Conservation (phyloP, 1,139 yeast species). For the Hemisphaericaspora subhashii region DNA sequence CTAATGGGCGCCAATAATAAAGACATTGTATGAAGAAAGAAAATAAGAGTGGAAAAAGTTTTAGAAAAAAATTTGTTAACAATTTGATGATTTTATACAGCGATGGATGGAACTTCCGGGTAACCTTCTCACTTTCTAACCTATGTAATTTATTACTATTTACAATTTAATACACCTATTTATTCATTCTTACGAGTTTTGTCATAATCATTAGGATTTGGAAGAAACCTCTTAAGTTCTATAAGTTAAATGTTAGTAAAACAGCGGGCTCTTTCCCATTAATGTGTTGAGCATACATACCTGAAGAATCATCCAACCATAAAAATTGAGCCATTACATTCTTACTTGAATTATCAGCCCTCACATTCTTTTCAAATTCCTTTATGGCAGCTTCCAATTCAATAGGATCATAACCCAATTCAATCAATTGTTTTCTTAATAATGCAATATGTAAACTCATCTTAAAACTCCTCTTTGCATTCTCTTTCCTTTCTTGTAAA, state of each 20-base stretch:
- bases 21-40: constrained; percentile 66
- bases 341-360: constrained; percentile 53
- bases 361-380: constrained; percentile 57
- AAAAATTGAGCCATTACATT: constrained; percentile 55
- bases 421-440: constrained; percentile 56
- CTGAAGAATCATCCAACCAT: constrained; percentile 57
- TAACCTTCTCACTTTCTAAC: constrained; percentile 18
- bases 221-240: constrained; percentile 50
- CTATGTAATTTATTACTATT: too few relatives aligned
- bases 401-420: constrained; percentile 53
- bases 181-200: constrained; percentile 21
- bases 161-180: neutral
- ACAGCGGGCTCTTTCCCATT: neutral
- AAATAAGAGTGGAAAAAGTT: constrained; percentile 26
- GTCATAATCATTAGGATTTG: constrained; percentile 62
- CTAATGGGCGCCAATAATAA: constrained; percentile 86
- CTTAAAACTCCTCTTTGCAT: constrained; percentile 53
- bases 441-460: constrained; percentile 66
- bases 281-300: constrained; percentile 18
- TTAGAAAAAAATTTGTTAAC: constrained; percentile 9
- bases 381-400: constrained; percentile 50
- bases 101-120: constrained; percentile 18
- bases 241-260: constrained; percentile 19
- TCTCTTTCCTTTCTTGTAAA: constrained; percentile 47
- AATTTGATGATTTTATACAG: constrained; percentile 5